Percentiles rank a stretch among this genome's conserved stretches.
phyloP scores from a whole-genome alignment of 352 stramenopile species.

The Globisporangium perplexum region DNA sequence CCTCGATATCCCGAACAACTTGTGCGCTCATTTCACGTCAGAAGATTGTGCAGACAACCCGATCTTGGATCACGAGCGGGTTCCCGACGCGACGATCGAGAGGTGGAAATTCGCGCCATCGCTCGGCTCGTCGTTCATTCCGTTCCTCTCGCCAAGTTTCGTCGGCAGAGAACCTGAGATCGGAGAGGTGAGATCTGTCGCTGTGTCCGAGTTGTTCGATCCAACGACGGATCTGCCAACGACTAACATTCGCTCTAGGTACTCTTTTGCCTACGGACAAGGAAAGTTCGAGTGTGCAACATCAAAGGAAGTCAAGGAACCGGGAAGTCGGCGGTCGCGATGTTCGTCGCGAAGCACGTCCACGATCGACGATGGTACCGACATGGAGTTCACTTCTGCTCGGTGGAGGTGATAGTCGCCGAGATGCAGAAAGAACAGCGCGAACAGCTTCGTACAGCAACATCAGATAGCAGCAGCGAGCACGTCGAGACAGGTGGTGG shows the following conservation, averaged over 20 bases:
- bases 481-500: not conserved
- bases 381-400: constrained; percentile 51
- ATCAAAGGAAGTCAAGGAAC: constrained; percentile 36
- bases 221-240: not conserved
- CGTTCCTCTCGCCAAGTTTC: constrained; percentile 47
- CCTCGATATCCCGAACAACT: constrained; percentile 14
- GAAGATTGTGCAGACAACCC: constrained; percentile 9
- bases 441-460: not conserved
- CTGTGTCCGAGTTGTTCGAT: not conserved
- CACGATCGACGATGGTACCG: constrained; percentile 36
- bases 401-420: constrained; percentile 32
- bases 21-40: constrained; percentile 26
- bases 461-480: not conserved
- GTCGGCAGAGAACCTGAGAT: constrained; percentile 42
- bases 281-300: constrained; percentile 43
- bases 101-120: constrained; percentile 21
- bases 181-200: constrained; percentile 32
- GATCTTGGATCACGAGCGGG: constrained; percentile 15
- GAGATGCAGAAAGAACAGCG: constrained; percentile 16
- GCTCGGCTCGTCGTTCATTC: constrained; percentile 47
- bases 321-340: constrained; percentile 58
- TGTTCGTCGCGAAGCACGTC: constrained; percentile 42
- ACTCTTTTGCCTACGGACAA: constrained; percentile 17
- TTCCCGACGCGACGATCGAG: constrained; percentile 2
- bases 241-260: constrained; percentile 15